Conservation (phyloP, 306 rosid genomes). For the Ceratonia siliqua region DNA sequence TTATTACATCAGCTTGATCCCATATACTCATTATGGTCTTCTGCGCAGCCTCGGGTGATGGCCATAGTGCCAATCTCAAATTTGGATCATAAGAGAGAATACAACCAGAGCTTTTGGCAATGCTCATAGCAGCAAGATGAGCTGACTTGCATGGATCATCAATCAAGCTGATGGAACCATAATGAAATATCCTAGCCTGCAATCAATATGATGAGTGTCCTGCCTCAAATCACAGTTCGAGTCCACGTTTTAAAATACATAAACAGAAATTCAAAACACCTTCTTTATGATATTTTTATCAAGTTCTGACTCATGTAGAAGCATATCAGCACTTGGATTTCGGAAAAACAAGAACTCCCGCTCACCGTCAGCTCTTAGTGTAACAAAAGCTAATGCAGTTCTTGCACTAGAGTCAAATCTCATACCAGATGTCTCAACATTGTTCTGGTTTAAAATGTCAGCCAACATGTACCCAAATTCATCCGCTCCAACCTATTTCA, state of each 20-base stretch:
- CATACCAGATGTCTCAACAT: slow-evolving; percentile 71
- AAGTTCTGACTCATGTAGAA: slow-evolving; percentile 78
- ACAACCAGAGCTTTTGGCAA: slow-evolving; percentile 73
- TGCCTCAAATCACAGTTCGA: neutral
- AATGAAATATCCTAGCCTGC: slow-evolving; percentile 82
- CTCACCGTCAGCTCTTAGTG: slow-evolving; percentile 89
- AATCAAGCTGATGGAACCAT: slow-evolving; percentile 96
- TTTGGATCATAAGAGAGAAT: slow-evolving; percentile 94
- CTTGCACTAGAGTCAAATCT: slow-evolving; percentile 79
- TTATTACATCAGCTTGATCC: slow-evolving; percentile 82
- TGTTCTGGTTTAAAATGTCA: slow-evolving; percentile 66
- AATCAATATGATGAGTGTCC: slow-evolving; percentile 30
- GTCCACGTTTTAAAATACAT: neutral
- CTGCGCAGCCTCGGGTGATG: slow-evolving; percentile 73
- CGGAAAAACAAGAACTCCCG: slow-evolving; percentile 90
- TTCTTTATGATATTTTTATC: slow-evolving; percentile 58
- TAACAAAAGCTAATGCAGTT: slow-evolving; percentile 87
- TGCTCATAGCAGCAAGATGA: slow-evolving; percentile 78
- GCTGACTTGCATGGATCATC: slow-evolving; percentile 81
- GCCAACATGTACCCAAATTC: slow-evolving; percentile 83
- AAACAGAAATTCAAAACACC: slow-evolving; percentile 40
- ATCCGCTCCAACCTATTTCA: slow-evolving; percentile 84
- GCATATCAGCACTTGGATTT: slow-evolving; percentile 97
- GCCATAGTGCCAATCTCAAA: slow-evolving; percentile 86
- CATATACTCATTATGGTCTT: slow-evolving; percentile 80